Percentiles rank a stretch among this genome's conserved stretches.
Evolutionary conservation across 495 filamentous ascomycete genomes (phyloP).

Genomic region (Bacidia gigantensis): DNA sequence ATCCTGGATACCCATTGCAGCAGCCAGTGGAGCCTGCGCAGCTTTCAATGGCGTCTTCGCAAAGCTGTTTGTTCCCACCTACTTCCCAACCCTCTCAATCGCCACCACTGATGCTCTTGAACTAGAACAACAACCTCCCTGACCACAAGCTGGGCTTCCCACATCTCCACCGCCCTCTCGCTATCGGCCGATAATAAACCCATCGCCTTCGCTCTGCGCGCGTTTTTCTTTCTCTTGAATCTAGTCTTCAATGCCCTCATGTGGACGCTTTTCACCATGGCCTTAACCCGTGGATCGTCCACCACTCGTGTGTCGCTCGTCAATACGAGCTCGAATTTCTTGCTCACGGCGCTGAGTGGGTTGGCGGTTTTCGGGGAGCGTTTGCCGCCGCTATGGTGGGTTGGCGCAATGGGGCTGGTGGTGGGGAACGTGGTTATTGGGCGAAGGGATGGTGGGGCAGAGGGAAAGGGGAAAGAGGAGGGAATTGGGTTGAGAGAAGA

Average conservation of each 20-base stretch:
- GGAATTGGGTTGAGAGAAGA: neutral
- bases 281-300: conserved; percentile 66
- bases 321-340: conserved; percentile 87
- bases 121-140: conserved; percentile 81
- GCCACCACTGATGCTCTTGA: conserved; percentile 23
- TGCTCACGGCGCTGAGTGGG: conserved; percentile 78
- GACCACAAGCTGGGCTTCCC: conserved; percentile 53
- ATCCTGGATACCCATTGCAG: conserved; percentile 65
- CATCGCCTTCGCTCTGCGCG: conserved; percentile 19
- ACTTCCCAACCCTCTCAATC: conserved; percentile 21
- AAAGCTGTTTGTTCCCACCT: too few relatives aligned
- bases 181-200: conserved; percentile 13
- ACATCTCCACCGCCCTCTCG: conserved; percentile 48
- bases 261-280: conserved; percentile 80
- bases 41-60: conserved; percentile 93
- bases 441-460: conserved; percentile 47
- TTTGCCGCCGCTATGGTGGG: conserved; percentile 72
- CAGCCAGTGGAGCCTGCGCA: conserved; percentile 79
- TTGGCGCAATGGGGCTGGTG: conserved; percentile 71
- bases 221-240: conserved; percentile 77
- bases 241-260: conserved; percentile 82
- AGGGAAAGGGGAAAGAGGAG: conserved; percentile 6
- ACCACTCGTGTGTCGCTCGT: conserved; percentile 86
- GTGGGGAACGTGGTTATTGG: conserved; percentile 87
- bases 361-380: conserved; percentile 57